Percentiles rank a stretch among this genome's conserved stretches.
These are phyloP conservation scores for Friedmanniomyces endolithicus DNA, from an alignment of 495 filamentous ascomycete species.

Conservation along the genomic window DNA sequence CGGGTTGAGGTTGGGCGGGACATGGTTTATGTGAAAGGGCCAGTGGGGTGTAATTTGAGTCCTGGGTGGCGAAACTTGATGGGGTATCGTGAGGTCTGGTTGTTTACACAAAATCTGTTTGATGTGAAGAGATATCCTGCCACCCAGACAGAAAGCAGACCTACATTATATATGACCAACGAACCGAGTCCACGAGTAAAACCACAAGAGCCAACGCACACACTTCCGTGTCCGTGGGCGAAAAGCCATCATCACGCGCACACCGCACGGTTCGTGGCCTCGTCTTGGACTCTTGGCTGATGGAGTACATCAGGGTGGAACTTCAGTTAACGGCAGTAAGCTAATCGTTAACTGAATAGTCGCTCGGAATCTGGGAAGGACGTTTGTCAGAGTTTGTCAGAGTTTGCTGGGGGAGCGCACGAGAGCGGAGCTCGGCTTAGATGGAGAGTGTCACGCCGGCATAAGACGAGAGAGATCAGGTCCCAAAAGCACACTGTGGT, in stretches of 20 bases:
- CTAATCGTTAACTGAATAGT: constrained; percentile 12
- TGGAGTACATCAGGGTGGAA: neutral
- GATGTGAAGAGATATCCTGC: neutral
- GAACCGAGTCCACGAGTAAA: neutral
- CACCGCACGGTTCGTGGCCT: neutral
- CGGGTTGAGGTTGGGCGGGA: neutral
- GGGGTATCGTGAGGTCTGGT: neutral
- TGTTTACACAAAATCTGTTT: neutral
- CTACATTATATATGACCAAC: neutral
- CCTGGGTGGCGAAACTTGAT: neutral
- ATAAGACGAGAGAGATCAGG: neutral
- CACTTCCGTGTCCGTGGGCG: neutral
- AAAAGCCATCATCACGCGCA: constrained; percentile 1
- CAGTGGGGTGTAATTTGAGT: neutral
- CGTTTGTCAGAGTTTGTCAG: constrained; percentile 2
- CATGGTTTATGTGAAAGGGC: constrained; percentile 10
- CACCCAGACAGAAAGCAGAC: neutral
- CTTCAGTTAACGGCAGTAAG: constrained; percentile 12
- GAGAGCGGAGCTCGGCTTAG: neutral
- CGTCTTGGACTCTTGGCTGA: neutral
- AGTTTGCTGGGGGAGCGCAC: no score
- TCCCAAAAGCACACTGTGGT: no score
- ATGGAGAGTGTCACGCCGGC: neutral
- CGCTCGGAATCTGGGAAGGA: neutral
- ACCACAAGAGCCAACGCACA: neutral